Evolutionary conservation across 2,329 filamentous ascomycete genomes (phyloP), one percentile per base, ranked within the genome.

Genomic region (Calonectria multiphialidica): DNA sequence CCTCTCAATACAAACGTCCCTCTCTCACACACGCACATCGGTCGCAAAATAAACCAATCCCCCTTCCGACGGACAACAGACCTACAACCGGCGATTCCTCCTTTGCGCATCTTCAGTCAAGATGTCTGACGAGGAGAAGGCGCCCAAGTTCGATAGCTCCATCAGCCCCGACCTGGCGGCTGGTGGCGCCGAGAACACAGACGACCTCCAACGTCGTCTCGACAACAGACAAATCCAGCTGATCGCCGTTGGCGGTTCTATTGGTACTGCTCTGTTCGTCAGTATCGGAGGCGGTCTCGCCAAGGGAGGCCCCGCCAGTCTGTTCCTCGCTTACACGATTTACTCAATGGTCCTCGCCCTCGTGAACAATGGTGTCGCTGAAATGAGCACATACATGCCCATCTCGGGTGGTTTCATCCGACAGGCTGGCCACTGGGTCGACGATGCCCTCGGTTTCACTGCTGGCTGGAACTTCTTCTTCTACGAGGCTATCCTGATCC

Each of bases 331-430:
- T 44, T 93, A 90, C 79, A 84, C 86, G 40, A 74, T 91, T 50
- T 92, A 93, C 80, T 86, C 85, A 44, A 80, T 84, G 77, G 78
- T 92, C 66, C 85, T 93, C 71, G 91, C 85, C 28, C 83, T 91
- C 57, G 89, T 93, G 79, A 93, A 92, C 86, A 93, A 92, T 79
- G 88, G 87, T 73, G 86, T 92, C 71, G 91, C 91, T 10, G 91
- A 93, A 80, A 93, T 93, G 91, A 88, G 85, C 35, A 86, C 87
- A 44, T 89, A 88, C 73, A 90, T 91, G 86, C 91, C 92, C 28
- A 87, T 93, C 57, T 88, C 87, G 49, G 91, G 91, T 74, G 89
- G 89, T 2, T 93, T 92, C 79, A 88, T 93, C 74, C 90, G 91
- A 72, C 86, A 93, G 77, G 90, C 90, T 5, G 90, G 91, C 33